Percentiles rank a stretch among this genome's conserved stretches.
These are phyloP conservation scores for Syzygium oleosum DNA, from an alignment of 345 rosid genomes.

Conservation along the genomic window DNA sequence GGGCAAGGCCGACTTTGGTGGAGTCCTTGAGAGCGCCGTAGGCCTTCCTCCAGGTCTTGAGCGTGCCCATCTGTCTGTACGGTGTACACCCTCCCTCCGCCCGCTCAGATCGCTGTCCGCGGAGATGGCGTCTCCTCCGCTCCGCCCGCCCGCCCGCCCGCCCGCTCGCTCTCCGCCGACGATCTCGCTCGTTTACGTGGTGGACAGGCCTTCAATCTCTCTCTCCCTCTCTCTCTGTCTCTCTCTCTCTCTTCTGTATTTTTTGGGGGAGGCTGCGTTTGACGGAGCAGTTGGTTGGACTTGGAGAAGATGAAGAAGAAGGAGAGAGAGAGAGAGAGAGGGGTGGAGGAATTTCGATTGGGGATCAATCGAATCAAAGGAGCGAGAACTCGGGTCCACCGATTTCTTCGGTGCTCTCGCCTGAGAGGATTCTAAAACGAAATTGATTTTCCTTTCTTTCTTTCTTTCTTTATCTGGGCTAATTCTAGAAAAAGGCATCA, in stretches of 20 bases:
- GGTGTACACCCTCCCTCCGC: not conserved
- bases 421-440: not conserved
- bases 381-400: not conserved
- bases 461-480: too few species aligned
- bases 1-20: constrained; percentile 99
- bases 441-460: not conserved
- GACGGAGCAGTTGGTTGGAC: not conserved
- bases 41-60: constrained; percentile 93
- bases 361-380: not conserved
- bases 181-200: constrained; percentile 14
- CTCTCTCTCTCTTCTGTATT: not conserved
- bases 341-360: not conserved
- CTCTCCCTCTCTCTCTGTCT: not conserved
- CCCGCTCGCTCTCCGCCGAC: constrained; percentile 4
- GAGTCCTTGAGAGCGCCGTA: constrained; percentile 93
- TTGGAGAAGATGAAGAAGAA: not conserved
- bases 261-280: not conserved
- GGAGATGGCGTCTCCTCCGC: not conserved
- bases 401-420: not conserved
- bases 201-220: constrained; percentile 7
- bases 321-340: not conserved
- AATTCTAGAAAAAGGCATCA: too few species aligned
- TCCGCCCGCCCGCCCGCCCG: not conserved
- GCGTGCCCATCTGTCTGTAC: constrained; percentile 56
- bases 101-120: constrained; percentile 29